Conservation (phyloP, 2,329 filamentous ascomycete species). For the Botrytis fabae region DNA sequence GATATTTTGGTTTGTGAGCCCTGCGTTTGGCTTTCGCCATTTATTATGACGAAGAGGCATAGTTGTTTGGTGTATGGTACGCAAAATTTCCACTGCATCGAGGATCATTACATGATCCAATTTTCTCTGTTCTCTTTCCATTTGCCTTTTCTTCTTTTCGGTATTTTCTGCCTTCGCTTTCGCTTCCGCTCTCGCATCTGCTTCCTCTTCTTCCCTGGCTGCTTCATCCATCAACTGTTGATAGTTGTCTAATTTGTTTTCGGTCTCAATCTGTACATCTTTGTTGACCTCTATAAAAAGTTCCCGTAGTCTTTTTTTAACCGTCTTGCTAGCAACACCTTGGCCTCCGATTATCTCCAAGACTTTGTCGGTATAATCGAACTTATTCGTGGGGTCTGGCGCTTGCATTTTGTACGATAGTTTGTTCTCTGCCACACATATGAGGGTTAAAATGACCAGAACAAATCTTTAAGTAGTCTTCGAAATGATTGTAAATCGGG, state of each 20-base stretch:
- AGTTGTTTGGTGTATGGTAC: not conserved
- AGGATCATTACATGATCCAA: no score
- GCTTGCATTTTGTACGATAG: not conserved
- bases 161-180: not conserved
- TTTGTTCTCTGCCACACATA: not conserved
- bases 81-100: not conserved
- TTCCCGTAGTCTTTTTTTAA: not conserved
- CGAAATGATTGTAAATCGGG: not conserved
- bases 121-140: no score
- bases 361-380: not conserved
- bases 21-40: not conserved
- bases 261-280: not conserved
- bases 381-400: not conserved
- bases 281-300: not conserved
- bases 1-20: not conserved
- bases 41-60: not conserved
- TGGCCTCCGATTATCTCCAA: not conserved
- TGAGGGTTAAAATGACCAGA: not conserved
- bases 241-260: not conserved
- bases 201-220: not conserved
- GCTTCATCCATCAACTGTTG: not conserved
- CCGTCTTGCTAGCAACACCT: not conserved
- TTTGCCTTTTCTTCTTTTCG: not conserved
- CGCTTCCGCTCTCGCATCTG: not conserved
- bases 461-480: not conserved